Conservation (phyloP, 768 basidiomycete genomes). For the Naganishia kalamii region DNA sequence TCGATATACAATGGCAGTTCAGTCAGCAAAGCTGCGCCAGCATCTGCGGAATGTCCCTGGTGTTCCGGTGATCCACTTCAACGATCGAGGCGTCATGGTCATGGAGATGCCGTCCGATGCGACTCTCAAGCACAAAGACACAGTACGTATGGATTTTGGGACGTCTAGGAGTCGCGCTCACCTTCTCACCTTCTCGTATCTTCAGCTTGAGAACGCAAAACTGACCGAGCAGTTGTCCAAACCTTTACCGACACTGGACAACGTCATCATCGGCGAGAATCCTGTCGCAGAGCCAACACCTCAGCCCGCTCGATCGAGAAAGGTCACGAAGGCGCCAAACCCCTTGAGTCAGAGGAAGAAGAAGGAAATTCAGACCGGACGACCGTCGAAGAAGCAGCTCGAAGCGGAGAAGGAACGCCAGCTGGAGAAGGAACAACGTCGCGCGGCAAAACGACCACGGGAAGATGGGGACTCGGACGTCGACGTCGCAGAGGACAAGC, state of each 20-base stretch:
- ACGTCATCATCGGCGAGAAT: constrained; percentile 13
- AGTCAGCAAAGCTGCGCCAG: constrained; percentile 65
- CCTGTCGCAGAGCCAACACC: neutral
- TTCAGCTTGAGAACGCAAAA: constrained; percentile 16
- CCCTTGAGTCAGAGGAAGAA: constrained; percentile 17
- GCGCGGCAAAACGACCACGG: constrained; percentile 16
- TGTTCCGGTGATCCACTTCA: constrained; percentile 83
- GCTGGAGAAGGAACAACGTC: neutral
- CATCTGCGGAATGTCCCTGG: constrained; percentile 69
- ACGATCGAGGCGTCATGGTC: constrained; percentile 77
- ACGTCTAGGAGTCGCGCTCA: no score
- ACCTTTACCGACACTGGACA: constrained; percentile 3
- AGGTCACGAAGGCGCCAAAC: constrained; percentile 8
- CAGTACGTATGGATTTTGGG: constrained; percentile 14
- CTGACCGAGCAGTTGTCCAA: constrained; percentile 19
- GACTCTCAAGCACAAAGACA: constrained; percentile 66
- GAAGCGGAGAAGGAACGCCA: neutral
- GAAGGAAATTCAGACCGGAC: constrained; percentile 18
- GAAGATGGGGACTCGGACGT: constrained; percentile 9
- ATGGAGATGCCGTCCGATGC: constrained; percentile 79
- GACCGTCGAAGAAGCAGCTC: constrained; percentile 17
- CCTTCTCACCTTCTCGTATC: neutral
- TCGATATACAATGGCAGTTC: constrained; percentile 82
- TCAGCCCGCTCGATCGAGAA: neutral
- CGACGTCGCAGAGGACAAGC: neutral